These are phyloP conservation scores for Penicillium canariense DNA, from an alignment of 495 filamentous ascomycete genomes.

Conservation along the genomic window DNA sequence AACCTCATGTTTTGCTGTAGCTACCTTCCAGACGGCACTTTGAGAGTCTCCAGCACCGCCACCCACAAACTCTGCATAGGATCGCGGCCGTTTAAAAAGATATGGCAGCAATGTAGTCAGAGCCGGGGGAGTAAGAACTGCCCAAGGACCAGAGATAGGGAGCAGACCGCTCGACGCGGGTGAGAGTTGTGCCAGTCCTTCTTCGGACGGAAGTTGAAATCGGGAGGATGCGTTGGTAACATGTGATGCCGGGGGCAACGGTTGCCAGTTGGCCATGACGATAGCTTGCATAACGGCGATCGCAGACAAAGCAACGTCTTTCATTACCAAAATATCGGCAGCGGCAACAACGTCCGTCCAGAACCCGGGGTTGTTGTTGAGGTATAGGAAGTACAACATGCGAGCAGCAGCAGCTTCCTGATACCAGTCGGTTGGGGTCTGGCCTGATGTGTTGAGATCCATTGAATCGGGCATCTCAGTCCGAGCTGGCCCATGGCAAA, in stretches of 20 bases:
- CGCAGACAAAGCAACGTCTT: slow-evolving; percentile 56
- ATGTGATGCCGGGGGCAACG: slow-evolving; percentile 25
- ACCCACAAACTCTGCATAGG: slow-evolving; percentile 56
- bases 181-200: slow-evolving; percentile 35
- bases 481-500: slow-evolving; percentile 54
- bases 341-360: slow-evolving; percentile 52
- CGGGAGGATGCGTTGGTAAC: slow-evolving; percentile 23
- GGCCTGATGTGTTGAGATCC: slow-evolving; percentile 31
- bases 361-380: slow-evolving; percentile 47
- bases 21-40: slow-evolving; percentile 58
- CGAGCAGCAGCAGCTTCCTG: slow-evolving; percentile 55
- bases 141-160: slow-evolving; percentile 48
- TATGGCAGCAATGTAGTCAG: slow-evolving; percentile 54
- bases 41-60: slow-evolving; percentile 57
- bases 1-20: slow-evolving; percentile 58
- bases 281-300: slow-evolving; percentile 52
- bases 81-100: slow-evolving; percentile 57
- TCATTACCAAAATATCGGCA: slow-evolving; percentile 58
- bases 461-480: slow-evolving; percentile 25
- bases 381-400: slow-evolving; percentile 55
- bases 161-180: slow-evolving; percentile 36
- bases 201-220: slow-evolving; percentile 45
- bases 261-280: slow-evolving; percentile 55
- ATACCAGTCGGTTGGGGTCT: slow-evolving; percentile 40
- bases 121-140: slow-evolving; percentile 52